Conservation (phyloP, 2,329 filamentous ascomycete genomes). For the Cercospora zeina region DNA sequence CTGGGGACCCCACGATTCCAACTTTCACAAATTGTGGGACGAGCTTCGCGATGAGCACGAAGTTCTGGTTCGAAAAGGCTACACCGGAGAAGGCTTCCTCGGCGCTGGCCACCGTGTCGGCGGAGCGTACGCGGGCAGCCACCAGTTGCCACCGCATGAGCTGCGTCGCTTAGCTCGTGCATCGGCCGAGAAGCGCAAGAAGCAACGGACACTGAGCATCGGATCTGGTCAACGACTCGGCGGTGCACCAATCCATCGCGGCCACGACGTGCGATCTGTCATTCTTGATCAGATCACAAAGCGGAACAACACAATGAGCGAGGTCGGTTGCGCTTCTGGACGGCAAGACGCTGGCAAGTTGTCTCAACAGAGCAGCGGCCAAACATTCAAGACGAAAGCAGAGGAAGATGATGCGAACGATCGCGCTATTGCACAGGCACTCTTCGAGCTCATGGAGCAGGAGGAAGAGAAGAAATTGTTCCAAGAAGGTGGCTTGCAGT, state of each 20-base stretch:
- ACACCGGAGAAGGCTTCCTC: constrained; percentile 86
- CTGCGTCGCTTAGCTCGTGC: constrained; percentile 71
- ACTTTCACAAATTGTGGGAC: constrained; percentile 86
- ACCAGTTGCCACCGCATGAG: constrained; percentile 68
- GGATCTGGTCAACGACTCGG: constrained; percentile 73
- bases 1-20: constrained; percentile 75
- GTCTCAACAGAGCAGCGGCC: constrained; percentile 64
- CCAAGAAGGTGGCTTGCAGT: constrained; percentile 44
- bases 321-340: constrained; percentile 71
- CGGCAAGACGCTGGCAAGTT: constrained; percentile 67
- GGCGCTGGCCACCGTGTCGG: constrained; percentile 73
- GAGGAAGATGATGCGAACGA: constrained; percentile 90
- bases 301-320: constrained; percentile 58
- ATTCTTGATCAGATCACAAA: constrained; percentile 69
- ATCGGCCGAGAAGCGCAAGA: constrained; percentile 65
- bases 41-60: constrained; percentile 84
- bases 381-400: constrained; percentile 78
- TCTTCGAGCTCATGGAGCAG: constrained; percentile 84
- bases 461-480: constrained; percentile 59
- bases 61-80: constrained; percentile 74
- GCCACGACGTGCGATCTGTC: constrained; percentile 68
- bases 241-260: constrained; percentile 57
- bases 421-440: constrained; percentile 76
- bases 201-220: constrained; percentile 48
- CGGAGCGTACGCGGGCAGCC: constrained; percentile 49